These are phyloP conservation scores for Botrytis tulipae DNA, from an alignment of 2,329 filamentous ascomycete genomes.

Conservation along the genomic window DNA sequence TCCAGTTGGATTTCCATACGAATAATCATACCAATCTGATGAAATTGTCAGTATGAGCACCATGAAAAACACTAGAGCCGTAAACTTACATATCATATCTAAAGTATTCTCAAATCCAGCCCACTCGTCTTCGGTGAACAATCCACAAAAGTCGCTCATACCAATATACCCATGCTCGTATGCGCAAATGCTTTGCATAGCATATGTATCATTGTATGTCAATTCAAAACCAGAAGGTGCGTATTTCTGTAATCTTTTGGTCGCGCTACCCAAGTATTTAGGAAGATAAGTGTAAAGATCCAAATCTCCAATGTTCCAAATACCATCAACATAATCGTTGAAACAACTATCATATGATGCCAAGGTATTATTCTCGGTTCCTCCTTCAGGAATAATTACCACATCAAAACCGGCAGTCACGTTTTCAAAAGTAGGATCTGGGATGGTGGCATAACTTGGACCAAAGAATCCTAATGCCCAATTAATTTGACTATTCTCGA, in stretches of 20 bases:
- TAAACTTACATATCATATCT: constrained; percentile 51
- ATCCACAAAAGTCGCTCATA: constrained; percentile 49
- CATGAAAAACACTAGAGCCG: background rate
- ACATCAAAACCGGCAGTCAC: constrained; percentile 47
- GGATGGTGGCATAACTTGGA: constrained; percentile 43
- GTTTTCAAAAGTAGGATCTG: constrained; percentile 42
- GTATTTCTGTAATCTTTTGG: constrained; percentile 47
- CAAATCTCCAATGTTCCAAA: constrained; percentile 41
- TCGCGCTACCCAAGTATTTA: constrained; percentile 47
- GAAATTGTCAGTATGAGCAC: background rate
- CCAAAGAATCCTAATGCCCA: constrained; percentile 55
- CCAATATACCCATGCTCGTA: constrained; percentile 53
- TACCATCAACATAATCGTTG: constrained; percentile 38
- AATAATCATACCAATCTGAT: constrained; percentile 62
- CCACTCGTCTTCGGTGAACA: constrained; percentile 57
- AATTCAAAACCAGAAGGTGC: constrained; percentile 49
- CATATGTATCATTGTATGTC: constrained; percentile 50
- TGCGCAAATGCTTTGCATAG: constrained; percentile 52
- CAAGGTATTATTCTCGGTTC: constrained; percentile 52
- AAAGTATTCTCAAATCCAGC: constrained; percentile 52
- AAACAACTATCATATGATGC: constrained; percentile 52
- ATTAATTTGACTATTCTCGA: constrained; percentile 53
- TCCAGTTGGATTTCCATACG: constrained; percentile 75
- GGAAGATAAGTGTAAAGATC: constrained; percentile 46
- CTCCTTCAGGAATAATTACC: constrained; percentile 51